Base-by-base conservation (phyloP, 257 asterid genomes). In the Thymus quinquecostatus region DNA sequence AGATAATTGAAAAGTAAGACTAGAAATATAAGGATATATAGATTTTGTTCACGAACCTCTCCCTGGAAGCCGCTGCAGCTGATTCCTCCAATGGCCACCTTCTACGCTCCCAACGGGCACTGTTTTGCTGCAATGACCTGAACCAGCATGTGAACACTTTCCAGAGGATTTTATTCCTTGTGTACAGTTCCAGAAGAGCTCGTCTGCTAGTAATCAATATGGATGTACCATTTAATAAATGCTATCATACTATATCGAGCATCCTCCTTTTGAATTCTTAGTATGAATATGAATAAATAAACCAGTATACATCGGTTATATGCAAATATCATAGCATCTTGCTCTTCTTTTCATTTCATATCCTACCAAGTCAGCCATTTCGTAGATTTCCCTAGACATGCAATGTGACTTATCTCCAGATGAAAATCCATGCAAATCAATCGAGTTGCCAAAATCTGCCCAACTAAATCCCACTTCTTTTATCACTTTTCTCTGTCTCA, bases 401-500 rank as follows among this genome's bases (percentile, higher is more conserved):
- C 82, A 83, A 66, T 94, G 99, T 27, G 97, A 85, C 76, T 82
- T 86, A 69, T 94, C 97, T 34, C 88, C 99, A 2, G 97, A 88
- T 44, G 95, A 91, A 75, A 91, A 91, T 51, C 93, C 95, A 72
- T 91, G 95, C 85, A 88, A 63, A 73, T 69, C 60, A 0, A 79
- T 43, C 0, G 92, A 86, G 33, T 80, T 85, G 8, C 89, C 96
- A 8, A 82, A 89, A 76, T 94, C 97, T 11, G 84, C 97, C 97
- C 99, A 94, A 69, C 99, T 94, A 81, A 82, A 94, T 55, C 96
- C 97, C 32, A 89, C 79, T 77, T 91, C 99, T 73, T 94, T 94
- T 66, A 63, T 75, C 64, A 91, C 96, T 68, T 87, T 88, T 59
- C 80, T 85, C 57, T 85, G 77, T 65, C 95, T 85, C 99, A 91